Evolutionary conservation across 2,329 filamentous ascomycete genomes (phyloP).

Genomic region (Aspergillus novofumigatus): DNA sequence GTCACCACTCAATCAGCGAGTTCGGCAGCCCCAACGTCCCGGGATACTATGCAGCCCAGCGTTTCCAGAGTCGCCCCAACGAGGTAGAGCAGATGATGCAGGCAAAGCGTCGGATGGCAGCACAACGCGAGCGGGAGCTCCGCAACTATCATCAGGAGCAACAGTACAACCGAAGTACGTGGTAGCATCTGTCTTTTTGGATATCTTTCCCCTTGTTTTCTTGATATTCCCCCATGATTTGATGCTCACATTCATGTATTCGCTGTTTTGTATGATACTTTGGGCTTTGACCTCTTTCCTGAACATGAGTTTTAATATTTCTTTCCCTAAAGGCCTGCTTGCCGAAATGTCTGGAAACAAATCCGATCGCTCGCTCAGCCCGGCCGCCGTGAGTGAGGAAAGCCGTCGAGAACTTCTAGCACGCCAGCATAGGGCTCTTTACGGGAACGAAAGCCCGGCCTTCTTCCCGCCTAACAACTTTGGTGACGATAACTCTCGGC

Average conservation of each 20-base stretch:
- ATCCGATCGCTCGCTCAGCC: slow-evolving; percentile 80
- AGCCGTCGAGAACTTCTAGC: slow-evolving; percentile 94
- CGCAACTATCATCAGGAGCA: slow-evolving; percentile 99
- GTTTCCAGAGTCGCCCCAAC: slow-evolving; percentile 80
- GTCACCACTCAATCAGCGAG: slow-evolving; percentile 81
- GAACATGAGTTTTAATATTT: slow-evolving; percentile 42
- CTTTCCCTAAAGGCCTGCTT: slow-evolving; percentile 53
- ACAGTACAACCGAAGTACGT: slow-evolving; percentile 97
- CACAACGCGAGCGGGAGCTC: slow-evolving; percentile 97
- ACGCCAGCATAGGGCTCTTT: slow-evolving; percentile 90
- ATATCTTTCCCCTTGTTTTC: slow-evolving; percentile 27
- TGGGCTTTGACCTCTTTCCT: slow-evolving; percentile 25
- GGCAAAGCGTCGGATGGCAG: slow-evolving; percentile 98
- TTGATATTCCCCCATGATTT: slow-evolving; percentile 34
- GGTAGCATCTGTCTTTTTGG: slow-evolving; percentile 37
- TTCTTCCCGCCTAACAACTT: slow-evolving; percentile 66
- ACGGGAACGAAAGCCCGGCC: slow-evolving; percentile 66
- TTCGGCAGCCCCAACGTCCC: slow-evolving; percentile 81
- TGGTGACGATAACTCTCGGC: slow-evolving; percentile 64
- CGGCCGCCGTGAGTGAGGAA: slow-evolving; percentile 85
- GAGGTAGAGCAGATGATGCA: slow-evolving; percentile 99
- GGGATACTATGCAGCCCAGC: slow-evolving; percentile 90
- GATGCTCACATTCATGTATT: slow-evolving; percentile 39
- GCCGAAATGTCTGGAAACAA: slow-evolving; percentile 70
- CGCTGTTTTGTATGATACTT: slow-evolving; percentile 43